Percentiles rank a stretch among this genome's conserved stretches.
phyloP scores from a whole-genome alignment of 2,329 filamentous ascomycete species.

The Aspergillus nomiae region DNA sequence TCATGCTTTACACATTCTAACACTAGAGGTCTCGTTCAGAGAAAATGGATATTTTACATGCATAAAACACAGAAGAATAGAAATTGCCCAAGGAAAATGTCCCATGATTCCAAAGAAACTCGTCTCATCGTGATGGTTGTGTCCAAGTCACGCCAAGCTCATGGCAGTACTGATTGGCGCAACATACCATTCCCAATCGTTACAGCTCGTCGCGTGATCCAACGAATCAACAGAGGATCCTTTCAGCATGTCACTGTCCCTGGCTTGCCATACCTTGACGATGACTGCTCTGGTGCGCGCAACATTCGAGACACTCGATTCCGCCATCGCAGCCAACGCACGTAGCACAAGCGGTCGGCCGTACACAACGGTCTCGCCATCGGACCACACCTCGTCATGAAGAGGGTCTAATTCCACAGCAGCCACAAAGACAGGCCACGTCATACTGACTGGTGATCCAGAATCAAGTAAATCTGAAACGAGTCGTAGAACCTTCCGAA shows the following conservation, averaged over 20 bases:
- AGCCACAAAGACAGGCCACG: slow-evolving; percentile 49
- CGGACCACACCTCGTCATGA: slow-evolving; percentile 39
- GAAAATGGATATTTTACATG: neutral
- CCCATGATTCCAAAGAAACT: neutral
- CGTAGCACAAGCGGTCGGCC: slow-evolving; percentile 44
- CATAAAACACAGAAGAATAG: neutral
- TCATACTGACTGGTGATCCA: slow-evolving; percentile 37
- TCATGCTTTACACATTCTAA: neutral
- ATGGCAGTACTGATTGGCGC: slow-evolving; percentile 46
- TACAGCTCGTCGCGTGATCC: slow-evolving; percentile 23
- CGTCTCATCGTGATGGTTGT: neutral
- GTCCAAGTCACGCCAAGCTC: slow-evolving; percentile 39
- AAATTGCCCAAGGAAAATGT: neutral
- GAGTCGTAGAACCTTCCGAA: slow-evolving; percentile 38
- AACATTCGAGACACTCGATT: slow-evolving; percentile 48
- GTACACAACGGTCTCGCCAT: slow-evolving; percentile 25
- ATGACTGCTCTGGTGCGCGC: slow-evolving; percentile 50
- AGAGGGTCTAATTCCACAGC: slow-evolving; percentile 45
- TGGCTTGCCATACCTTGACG: slow-evolving; percentile 50
- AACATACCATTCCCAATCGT: slow-evolving; percentile 48
- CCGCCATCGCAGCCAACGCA: slow-evolving; percentile 43
- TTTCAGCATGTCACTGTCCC: slow-evolving; percentile 41
- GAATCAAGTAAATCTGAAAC: slow-evolving; percentile 37
- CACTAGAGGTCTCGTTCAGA: too few relatives aligned
- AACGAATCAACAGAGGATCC: slow-evolving; percentile 16